Evolutionary conservation across 495 filamentous ascomycete species (phyloP), one percentile per base, ranked within the genome.

Genomic region (Pyrenula massariospora): DNA sequence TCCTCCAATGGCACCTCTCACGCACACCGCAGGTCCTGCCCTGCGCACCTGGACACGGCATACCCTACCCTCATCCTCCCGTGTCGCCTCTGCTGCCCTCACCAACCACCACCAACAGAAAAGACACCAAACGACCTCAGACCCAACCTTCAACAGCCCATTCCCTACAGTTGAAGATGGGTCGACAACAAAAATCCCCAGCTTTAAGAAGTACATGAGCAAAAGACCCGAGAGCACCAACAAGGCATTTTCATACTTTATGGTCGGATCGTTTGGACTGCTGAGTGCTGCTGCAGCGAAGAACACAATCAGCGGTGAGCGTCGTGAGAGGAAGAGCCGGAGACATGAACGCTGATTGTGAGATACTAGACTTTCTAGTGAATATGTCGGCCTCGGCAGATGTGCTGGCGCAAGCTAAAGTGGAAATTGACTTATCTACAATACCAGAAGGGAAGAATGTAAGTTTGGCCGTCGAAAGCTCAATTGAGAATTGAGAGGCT

Each of bases 381-480:
- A 97, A 95, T 81, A 96, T 99, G 94, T 91, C 94, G 70, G 94
- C 94, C 58, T 99, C 94, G 56, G 94, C 94, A 70, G 94, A 99
- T 68, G 90, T 99, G 64, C 78, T 99, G 70, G 94, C 94, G 68
- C 91, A 96, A 83, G 94, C 94, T 68, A 99, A 99, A 84, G 92
- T 99, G 62, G 94, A 99, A 77, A 86, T 99, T 63, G 88, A 95
- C 69, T 85, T 99, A 59, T 74, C 77, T 63, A 69, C 86, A 54
- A 96, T 99, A 67, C 93, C 94, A 48, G 92, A 96, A 79, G 93
- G 94, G 82, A 99, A 97, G 87, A 99, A 99, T 76, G 93, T 93
- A 82, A 65, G 87, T 73, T 21, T 53, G 20, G 36, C 47, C 56
- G 47, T 52, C 24, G 20, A 54, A n/a, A 47, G 10, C 3, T 36